Conservation (phyloP, 2,329 filamentous ascomycete species). For the Ophiosphaerella narmari region DNA sequence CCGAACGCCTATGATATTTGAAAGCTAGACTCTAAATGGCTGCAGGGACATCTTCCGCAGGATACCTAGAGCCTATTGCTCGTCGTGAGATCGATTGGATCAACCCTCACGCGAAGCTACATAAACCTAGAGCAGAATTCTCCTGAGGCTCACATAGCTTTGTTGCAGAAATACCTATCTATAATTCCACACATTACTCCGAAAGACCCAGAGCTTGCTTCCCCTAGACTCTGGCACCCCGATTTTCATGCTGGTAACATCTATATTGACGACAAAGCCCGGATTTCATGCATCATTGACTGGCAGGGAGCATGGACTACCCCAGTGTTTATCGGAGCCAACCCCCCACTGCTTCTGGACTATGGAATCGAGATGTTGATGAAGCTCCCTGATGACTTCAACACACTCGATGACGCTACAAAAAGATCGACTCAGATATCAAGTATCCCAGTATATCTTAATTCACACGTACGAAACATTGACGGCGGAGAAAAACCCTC, state of each 20-base stretch:
- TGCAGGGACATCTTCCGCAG: conserved; percentile 26
- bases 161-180: conserved; percentile 25
- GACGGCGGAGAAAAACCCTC: conserved; percentile 27
- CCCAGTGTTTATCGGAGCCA: conserved; percentile 31
- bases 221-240: conserved; percentile 33
- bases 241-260: conserved; percentile 38
- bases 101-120: conserved; percentile 28
- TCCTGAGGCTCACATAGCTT: conserved; percentile 21
- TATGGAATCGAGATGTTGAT: conserved; percentile 32
- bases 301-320: conserved; percentile 31
- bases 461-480: conserved; percentile 26
- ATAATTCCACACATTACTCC: conserved; percentile 31
- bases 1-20: neutral
- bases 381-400: conserved; percentile 33
- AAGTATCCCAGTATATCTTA: conserved; percentile 32
- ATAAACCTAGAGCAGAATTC: conserved; percentile 32
- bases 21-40: conserved; percentile 7
- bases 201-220: conserved; percentile 24
- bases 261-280: conserved; percentile 25
- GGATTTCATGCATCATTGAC: conserved; percentile 35
- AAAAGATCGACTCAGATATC: conserved; percentile 27
- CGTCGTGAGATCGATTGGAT: conserved; percentile 42
- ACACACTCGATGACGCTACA: conserved; percentile 24
- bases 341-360: conserved; percentile 29
- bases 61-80: conserved; percentile 36